Conservation (phyloP, 768 basidiomycete species). For the Trametes cinnabarina region DNA sequence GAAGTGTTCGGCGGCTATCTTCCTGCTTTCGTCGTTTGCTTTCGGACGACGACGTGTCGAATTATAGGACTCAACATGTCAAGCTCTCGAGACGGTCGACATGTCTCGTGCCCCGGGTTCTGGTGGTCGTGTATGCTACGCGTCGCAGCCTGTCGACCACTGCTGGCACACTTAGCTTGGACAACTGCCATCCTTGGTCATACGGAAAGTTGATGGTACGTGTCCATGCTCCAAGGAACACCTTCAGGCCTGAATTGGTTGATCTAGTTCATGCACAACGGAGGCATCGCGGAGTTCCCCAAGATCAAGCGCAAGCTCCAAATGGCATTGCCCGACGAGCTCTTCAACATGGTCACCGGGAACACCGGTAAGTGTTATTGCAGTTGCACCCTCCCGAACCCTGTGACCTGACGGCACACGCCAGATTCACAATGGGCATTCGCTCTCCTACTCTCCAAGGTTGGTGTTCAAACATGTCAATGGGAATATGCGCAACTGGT, state of each 20-base stretch:
- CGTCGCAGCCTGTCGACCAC: too few species aligned
- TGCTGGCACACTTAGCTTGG: slow-evolving; percentile 81
- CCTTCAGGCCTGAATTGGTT: not conserved
- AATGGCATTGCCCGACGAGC: slow-evolving; percentile 69
- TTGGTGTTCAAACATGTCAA: slow-evolving; percentile 19
- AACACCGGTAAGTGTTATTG: slow-evolving; percentile 77
- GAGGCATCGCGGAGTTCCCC: slow-evolving; percentile 83
- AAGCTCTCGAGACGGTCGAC: too few species aligned
- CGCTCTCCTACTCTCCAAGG: slow-evolving; percentile 85
- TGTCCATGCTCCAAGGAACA: slow-evolving; percentile 2
- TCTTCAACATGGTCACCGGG: slow-evolving; percentile 85
- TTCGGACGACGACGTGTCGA: too few species aligned
- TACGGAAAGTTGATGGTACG: slow-evolving; percentile 89
- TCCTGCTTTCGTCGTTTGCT: too few species aligned
- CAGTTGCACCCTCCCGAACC: not conserved
- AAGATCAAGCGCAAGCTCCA: slow-evolving; percentile 82
- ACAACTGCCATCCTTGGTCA: slow-evolving; percentile 94
- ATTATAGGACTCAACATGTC: too few species aligned
- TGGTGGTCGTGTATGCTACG: too few species aligned
- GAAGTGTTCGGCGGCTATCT: too few species aligned
- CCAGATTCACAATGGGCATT: slow-evolving; percentile 97
- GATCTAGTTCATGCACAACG: slow-evolving; percentile 93
- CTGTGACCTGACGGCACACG: not conserved
- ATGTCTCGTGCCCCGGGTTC: too few species aligned
- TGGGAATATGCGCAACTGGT: not conserved